Evolutionary conservation across 2,329 filamentous ascomycete species (phyloP), one percentile per base, ranked within the genome.

Genomic region (Cephalotrichum gorgonifer): DNA sequence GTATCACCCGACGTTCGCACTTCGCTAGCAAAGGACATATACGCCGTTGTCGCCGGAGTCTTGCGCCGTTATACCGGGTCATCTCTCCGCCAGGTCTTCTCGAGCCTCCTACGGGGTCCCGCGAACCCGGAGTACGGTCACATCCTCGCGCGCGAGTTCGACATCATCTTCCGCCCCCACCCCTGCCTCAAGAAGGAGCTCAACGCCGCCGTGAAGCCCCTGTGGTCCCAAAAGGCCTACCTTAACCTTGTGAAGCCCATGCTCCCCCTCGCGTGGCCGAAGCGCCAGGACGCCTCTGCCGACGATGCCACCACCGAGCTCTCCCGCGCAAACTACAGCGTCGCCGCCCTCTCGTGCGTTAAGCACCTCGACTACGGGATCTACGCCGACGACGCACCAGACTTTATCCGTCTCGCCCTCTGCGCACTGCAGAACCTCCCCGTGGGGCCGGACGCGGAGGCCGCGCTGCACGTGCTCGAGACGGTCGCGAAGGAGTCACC

Each of bases 141-240:
- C 45, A 58, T 60, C 7, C 63, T 76, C 43, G 69, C 68, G 1
- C 64, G 65, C 4, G 63, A 65, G 1, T 56, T 75, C 15, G 68
- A 73, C 25, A 61, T 66, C 46, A 57, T 75, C 8, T 65, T 73
- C 39, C 62, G 64, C 3, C 62, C 66, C 4, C 67, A 69, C 47
- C 57, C 58, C 2, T 60, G 63, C 27, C 60, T 75, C 2, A 61
- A 58, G 15, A 60, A 67, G 43, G 65, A 69, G 4, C 66, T 64
- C 53, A 71, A 70, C 49, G 70, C 70, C 4, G 53, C 68, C 2
- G 60, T 72, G 28, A 71, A 69, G 53, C 67, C 68, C 3, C 61
- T 76, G 1, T 72, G 69, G 67, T 60, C 65, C 51, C 75, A 78
- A 51, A 74, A 73, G 59, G 60, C 71, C 2, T 77, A 76, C 56